Percentiles rank a stretch among this genome's conserved stretches.
phyloP scores from a whole-genome alignment of 2,329 filamentous ascomycete species.

The Aspergillus sp. region DNA sequence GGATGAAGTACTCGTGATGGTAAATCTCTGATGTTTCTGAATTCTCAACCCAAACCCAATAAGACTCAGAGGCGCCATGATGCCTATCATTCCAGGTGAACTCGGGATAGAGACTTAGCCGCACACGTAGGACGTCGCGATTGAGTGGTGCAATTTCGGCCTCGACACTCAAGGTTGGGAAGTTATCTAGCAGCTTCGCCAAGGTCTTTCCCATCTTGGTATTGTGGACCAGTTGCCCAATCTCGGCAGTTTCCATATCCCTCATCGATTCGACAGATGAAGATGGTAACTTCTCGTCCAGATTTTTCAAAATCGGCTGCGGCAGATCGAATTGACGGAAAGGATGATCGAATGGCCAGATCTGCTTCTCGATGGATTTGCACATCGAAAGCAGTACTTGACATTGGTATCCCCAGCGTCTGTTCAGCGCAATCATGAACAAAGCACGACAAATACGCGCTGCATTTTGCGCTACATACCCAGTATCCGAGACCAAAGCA shows the following conservation, averaged over 20 bases:
- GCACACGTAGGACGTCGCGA: conserved; percentile 89
- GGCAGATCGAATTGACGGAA: conserved; percentile 94
- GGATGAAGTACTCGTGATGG: conserved; percentile 95
- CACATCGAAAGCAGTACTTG: conserved; percentile 87
- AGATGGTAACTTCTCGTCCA: conserved; percentile 77
- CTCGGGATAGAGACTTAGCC: conserved; percentile 82
- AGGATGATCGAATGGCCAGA: conserved; percentile 95
- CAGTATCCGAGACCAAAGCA: conserved; percentile 85
- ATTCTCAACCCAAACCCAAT: conserved; percentile 99
- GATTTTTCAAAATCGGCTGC: conserved; percentile 77
- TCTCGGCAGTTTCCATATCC: conserved; percentile 92
- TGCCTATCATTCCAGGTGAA: conserved; percentile 94
- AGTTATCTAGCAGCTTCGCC: conserved; percentile 80
- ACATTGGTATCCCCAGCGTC: conserved; percentile 95
- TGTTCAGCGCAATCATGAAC: conserved; percentile 96
- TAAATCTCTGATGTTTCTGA: conserved; percentile 97
- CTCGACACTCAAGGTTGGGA: conserved; percentile 88
- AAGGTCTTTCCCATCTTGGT: conserved; percentile 83
- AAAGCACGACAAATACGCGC: conserved; percentile 91
- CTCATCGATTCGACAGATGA: conserved; percentile 79
- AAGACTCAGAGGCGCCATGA: conserved; percentile 92
- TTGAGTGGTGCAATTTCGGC: conserved; percentile 95
- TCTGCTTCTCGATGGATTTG: conserved; percentile 94
- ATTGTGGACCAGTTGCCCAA: conserved; percentile 90
- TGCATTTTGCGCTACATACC: conserved; percentile 94